phyloP scores from a whole-genome alignment of 345 rosid genomes.

The Pseudoturritis turrita region DNA sequence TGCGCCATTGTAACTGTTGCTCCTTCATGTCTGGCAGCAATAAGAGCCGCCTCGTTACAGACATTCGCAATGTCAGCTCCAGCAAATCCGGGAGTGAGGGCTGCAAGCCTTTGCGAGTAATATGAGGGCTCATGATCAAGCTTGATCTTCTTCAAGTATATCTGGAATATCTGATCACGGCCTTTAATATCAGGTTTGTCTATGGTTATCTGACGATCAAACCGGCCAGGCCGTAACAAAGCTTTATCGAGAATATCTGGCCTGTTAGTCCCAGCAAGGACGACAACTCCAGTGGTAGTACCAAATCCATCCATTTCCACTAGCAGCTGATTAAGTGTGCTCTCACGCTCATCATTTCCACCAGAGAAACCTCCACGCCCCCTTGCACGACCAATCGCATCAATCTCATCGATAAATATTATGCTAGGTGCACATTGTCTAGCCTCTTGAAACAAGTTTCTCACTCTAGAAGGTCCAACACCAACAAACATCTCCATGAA shows the following conservation, averaged over 20 bases:
- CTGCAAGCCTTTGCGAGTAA: conserved; percentile 86
- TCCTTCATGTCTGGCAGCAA: conserved; percentile 78
- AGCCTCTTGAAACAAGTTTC: conserved; percentile 96
- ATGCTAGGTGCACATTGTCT: conserved; percentile 95
- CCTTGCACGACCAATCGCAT: conserved; percentile 96
- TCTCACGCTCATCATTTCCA: conserved; percentile 93
- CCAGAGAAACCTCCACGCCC: conserved; percentile 91
- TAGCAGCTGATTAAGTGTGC: conserved; percentile 85
- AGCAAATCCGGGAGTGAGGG: conserved; percentile 96
- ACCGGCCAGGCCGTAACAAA: conserved; percentile 81
- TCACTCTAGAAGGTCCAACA: conserved; percentile 96
- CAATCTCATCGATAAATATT: conserved; percentile 90
- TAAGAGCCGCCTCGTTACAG: conserved; percentile 91
- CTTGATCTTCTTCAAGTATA: conserved; percentile 77
- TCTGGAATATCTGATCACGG: conserved; percentile 80
- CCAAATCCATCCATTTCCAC: conserved; percentile 99
- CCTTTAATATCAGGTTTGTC: conserved; percentile 95
- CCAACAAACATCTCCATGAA: conserved; percentile 99
- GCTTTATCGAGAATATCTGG: conserved; percentile 96
- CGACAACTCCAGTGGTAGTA: conserved; percentile 89
- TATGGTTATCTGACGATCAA: conserved; percentile 85
- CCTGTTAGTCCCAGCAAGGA: conserved; percentile 93
- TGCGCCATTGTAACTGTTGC: conserved; percentile 66
- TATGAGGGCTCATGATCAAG: conserved; percentile 76
- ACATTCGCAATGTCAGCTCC: conserved; percentile 98